Evolutionary conservation across 805 yeast species (phyloP).

Genomic region (Zygosaccharomyces lentus): DNA sequence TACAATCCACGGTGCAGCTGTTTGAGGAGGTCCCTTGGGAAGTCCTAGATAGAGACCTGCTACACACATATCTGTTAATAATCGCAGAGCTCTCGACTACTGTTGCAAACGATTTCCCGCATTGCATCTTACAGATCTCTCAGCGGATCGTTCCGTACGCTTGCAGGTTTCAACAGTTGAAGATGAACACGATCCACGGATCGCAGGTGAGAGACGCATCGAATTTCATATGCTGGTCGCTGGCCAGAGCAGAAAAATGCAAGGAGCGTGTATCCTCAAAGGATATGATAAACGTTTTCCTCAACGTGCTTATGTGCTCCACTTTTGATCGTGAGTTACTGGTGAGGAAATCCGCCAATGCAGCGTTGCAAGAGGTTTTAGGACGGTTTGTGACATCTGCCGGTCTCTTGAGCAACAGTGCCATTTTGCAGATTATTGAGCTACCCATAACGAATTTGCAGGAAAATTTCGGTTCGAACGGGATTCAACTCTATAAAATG

Average conservation of each 20-base stretch:
- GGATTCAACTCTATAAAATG: conserved; percentile 28
- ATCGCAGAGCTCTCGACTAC: conserved; percentile 34
- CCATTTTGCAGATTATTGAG: conserved; percentile 50
- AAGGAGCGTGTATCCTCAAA: background rate
- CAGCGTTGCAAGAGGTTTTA: conserved; percentile 79
- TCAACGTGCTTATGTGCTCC: conserved; percentile 44
- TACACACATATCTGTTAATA: conserved; percentile 36
- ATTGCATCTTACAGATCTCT: conserved; percentile 10
- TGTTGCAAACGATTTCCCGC: conserved; percentile 11
- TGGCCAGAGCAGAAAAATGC: conserved; percentile 40
- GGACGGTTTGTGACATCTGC: conserved; percentile 63
- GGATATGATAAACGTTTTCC: conserved; percentile 30
- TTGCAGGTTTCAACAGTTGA: conserved; percentile 54
- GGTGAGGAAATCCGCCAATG: conserved; percentile 76
- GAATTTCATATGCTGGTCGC: conserved; percentile 80
- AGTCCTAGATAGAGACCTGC: conserved; percentile 27
- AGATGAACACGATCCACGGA: conserved; percentile 52
- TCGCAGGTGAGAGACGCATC: conserved; percentile 77
- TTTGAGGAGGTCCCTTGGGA: conserved; percentile 14
- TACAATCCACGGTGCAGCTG: conserved; percentile 22
- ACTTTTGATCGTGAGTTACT: conserved; percentile 71
- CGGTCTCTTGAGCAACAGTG: conserved; percentile 29
- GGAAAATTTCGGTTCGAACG: conserved; percentile 39
- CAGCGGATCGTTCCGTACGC: conserved; percentile 40
- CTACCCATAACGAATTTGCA: conserved; percentile 48